phyloP scores from a whole-genome alignment of 169 alveolate species.

The Eimeria necatrix region DNA sequence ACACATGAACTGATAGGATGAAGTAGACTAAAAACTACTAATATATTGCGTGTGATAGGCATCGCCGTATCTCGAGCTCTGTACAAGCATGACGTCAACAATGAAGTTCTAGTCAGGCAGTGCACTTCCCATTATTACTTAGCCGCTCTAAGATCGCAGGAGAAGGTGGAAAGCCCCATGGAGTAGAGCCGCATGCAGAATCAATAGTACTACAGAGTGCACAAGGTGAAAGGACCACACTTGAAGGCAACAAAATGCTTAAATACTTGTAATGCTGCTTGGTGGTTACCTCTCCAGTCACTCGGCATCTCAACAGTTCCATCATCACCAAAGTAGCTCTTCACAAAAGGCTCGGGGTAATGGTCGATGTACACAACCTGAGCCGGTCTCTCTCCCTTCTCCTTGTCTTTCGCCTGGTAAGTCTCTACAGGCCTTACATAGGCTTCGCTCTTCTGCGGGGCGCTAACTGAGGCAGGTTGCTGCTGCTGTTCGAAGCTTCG shows the following conservation, averaged over 20 bases:
- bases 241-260: neutral
- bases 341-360: constrained; percentile 8
- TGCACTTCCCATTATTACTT: too few species aligned
- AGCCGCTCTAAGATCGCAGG: too few species aligned
- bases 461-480: too few species aligned
- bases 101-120: too few species aligned
- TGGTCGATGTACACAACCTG: constrained; percentile 19
- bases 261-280: neutral
- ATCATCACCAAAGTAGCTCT: constrained; percentile 8
- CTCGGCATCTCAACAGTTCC: neutral
- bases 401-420: neutral
- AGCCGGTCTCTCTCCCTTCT: neutral
- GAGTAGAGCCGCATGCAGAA: too few species aligned
- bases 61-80: too few species aligned
- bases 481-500: too few species aligned
- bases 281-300: neutral
- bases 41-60: neutral
- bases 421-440: too few species aligned
- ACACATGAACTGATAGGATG: neutral
- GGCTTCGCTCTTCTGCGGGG: too few species aligned
- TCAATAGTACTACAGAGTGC: too few species aligned
- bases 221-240: neutral
- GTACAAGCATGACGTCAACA: too few species aligned
- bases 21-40: neutral
- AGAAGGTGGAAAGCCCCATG: too few species aligned